Base-by-base conservation (phyloP, 495 filamentous ascomycete species). In the Podospora pseudopauciseta region DNA sequence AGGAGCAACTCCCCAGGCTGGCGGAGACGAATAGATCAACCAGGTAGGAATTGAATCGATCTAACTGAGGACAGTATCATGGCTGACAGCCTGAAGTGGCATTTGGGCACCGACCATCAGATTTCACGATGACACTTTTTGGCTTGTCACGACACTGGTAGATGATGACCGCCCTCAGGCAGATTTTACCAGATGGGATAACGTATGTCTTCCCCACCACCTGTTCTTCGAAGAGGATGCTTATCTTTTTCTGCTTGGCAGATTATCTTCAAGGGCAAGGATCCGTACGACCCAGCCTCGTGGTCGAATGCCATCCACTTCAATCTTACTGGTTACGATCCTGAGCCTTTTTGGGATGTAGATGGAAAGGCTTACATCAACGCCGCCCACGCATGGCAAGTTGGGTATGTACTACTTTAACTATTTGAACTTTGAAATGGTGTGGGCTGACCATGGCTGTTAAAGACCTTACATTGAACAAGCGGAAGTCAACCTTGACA, bases 361-460 rank as follows among this genome's bases (percentile, higher is more conserved):
- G 80, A 86, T 58, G 84, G 83, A 6, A 82, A 78, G 49, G 73
- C 69, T 0, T 86, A 87, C 63, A 80, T 87, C 23, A 77, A 70
- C 4, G 80, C 75, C 23, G 78, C 69, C 19, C 80, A 82, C 65
- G 76, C 80, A 19, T 81, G 79, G 79, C 75, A 75, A 67, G 77
- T 81, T 66, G 76, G 72, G 79, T 77, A 66, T 72, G 75, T 72
- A 0, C 3, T 15, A 5, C 26, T 28, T 3, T 18, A 18, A 27
- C 49, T 15, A 13, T 5, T 56, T 23, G 23, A 23, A 23, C 23
- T 32, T 32, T 32, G 7, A 2, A 7, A 57, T 27, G 30, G 3
- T 58, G 54, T 23, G n/a, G 23, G 30, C 26, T 71, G 4, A 53
- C 9, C 5, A 49, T 63, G 69, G 53, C 61, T 20, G 7, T 23